Percentiles rank a stretch among this genome's conserved stretches.
These are phyloP conservation scores for Stagonosporopsis rhizophila DNA, from an alignment of 2,329 filamentous ascomycete species.

Conservation along the genomic window DNA sequence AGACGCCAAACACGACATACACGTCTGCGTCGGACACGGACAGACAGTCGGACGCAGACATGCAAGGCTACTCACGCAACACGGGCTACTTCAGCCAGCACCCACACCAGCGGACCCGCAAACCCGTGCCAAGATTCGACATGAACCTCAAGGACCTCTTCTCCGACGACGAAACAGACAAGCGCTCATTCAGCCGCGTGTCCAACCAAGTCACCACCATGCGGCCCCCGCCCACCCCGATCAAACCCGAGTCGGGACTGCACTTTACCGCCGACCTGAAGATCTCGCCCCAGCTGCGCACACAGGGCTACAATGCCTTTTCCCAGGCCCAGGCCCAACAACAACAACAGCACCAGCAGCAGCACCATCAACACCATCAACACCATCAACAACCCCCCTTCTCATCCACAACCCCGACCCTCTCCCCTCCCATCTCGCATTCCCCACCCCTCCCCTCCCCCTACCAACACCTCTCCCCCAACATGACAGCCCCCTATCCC, in stretches of 20 bases:
- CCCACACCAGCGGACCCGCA: slow-evolving; percentile 35
- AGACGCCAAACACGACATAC: slow-evolving; percentile 34
- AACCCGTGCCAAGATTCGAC: slow-evolving; percentile 64
- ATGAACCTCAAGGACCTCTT: slow-evolving; percentile 52
- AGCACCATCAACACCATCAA: slow-evolving; percentile 23
- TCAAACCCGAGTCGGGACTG: slow-evolving; percentile 35
- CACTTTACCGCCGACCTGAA: slow-evolving; percentile 39
- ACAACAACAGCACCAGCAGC: slow-evolving; percentile 11
- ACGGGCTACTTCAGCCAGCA: slow-evolving; percentile 30
- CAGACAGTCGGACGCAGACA: slow-evolving; percentile 35
- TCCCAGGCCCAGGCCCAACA: slow-evolving; percentile 26
- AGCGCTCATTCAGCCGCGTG: slow-evolving; percentile 47
- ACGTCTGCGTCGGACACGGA: slow-evolving; percentile 39
- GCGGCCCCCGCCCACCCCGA: slow-evolving; percentile 39
- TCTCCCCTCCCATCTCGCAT: slow-evolving; percentile 31
- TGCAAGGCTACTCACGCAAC: slow-evolving; percentile 36
- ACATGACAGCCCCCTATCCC: slow-evolving; percentile 43
- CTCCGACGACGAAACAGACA: slow-evolving; percentile 49
- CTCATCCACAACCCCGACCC: slow-evolving; percentile 28
- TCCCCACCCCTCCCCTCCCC: slow-evolving; percentile 29
- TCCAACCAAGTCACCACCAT: slow-evolving; percentile 46
- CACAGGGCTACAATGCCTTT: slow-evolving; percentile 23
- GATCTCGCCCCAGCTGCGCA: slow-evolving; percentile 47
- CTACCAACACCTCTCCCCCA: slow-evolving; percentile 26
- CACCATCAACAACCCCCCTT: slow-evolving; percentile 28